Base-by-base conservation (phyloP, 2,329 filamentous ascomycete species). In the Diplodia seriata region DNA sequence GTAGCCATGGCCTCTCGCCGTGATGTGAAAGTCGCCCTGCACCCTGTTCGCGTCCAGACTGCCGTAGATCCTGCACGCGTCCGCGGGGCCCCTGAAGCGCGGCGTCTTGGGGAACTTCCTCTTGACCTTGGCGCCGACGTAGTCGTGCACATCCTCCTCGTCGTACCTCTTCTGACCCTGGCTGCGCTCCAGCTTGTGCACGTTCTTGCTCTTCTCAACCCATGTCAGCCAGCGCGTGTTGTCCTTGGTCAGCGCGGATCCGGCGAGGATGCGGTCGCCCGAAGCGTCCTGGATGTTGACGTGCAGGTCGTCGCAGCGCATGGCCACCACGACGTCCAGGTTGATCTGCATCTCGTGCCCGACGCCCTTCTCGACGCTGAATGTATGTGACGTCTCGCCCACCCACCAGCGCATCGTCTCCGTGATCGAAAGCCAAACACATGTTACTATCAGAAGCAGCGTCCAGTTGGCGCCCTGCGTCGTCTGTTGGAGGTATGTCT, bases 21-120 rank as follows among this genome's bases (percentile, higher is more conserved):
- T 99, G 75, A 99, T 95, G 78, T 99, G 95, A 77, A 99, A 98
- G 79, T 99, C 94, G 4, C 94, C 95, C 80, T 97, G 94, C 54
- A 99, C 95, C 82, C 96, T 97, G 80, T 99, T 99, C 72, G 96
- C 86, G 72, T 97, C 91, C 78, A 99, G 79, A 74, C 89, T 96
- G 40, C 95, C 95, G 78, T 88, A 99, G 70, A 99, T 89, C 57
- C 95, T 88, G 79, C 95, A 99, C 70, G 91, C 91, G 78, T 97
- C 91, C 18, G 85, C 80, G 20, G 81, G 74, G 31, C 84, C 80
- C 64, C 81, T 81, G 67, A 95, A 75, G 69, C 82, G 85, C 1
- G 93, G 94, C 2, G 93, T 95, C 85, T 91, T 94, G 43, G 86
- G 74, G 71, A 89, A 90, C 77, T 88, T 87, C 75, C 81, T 83